A percentile compares a stretch with the other conserved stretches of the same genome.
phyloP scores from a whole-genome alignment of 192 early-diverging fungal species.

The Backusella mclennaniae region DNA sequence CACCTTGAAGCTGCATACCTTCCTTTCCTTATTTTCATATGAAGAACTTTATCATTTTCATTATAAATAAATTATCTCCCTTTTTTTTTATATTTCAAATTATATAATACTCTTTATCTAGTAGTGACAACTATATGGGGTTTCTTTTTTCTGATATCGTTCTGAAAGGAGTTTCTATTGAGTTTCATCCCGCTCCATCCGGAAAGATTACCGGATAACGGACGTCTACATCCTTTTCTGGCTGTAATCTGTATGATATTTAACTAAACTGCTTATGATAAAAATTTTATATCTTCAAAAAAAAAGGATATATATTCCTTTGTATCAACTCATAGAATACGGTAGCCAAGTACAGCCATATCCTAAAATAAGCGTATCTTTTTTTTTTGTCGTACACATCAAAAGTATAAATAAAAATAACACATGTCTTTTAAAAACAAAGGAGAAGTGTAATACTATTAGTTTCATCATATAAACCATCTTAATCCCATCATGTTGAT shows the following conservation, averaged over 20 bases:
- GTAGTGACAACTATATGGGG: background rate
- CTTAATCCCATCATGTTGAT: too few species aligned
- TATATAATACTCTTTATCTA: background rate
- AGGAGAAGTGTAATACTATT: too few species aligned
- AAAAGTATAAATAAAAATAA: too few species aligned
- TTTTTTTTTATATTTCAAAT: background rate
- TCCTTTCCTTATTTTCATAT: background rate
- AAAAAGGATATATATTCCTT: too few species aligned
- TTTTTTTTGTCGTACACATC: too few species aligned
- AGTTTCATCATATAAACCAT: too few species aligned
- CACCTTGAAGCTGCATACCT: background rate
- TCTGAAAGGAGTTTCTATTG: constrained; percentile 59
- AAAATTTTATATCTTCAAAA: too few species aligned
- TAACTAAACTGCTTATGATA: background rate
- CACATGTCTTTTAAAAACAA: too few species aligned
- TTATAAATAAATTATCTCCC: background rate
- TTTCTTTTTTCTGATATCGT: background rate
- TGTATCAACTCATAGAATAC: too few species aligned
- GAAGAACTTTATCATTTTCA: background rate
- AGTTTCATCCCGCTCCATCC: background rate
- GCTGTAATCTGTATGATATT: background rate
- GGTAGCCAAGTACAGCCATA: too few species aligned
- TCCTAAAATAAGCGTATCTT: too few species aligned
- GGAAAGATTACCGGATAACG: background rate
- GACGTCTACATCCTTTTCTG: background rate